A percentile compares a stretch with the other conserved stretches of the same genome.
phyloP scores from a whole-genome alignment of 176 grass and related monocot species.

The Saccharum officinarum region DNA sequence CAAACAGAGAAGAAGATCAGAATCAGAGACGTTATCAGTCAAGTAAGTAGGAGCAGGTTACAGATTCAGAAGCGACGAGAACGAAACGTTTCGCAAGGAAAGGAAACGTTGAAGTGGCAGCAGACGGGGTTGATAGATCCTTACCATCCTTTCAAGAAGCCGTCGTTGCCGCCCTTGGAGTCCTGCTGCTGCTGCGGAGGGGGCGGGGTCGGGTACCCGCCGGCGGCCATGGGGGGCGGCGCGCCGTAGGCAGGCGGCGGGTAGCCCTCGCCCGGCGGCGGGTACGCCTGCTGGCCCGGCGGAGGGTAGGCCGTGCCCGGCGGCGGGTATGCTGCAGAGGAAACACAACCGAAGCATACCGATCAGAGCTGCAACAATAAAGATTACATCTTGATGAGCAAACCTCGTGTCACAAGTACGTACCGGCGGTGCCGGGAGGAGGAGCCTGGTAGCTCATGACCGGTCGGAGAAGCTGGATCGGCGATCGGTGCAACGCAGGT shows the following conservation, averaged over 20 bases:
- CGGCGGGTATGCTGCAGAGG: slow-evolving; percentile 12
- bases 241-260: slow-evolving; percentile 51
- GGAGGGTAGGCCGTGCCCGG: slow-evolving; percentile 49
- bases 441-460: slow-evolving; percentile 43
- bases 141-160: slow-evolving; percentile 82
- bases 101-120: not conserved
- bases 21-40: not conserved
- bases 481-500: no score
- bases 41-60: no score
- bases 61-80: not conserved
- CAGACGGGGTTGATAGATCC: not conserved
- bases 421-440: slow-evolving; percentile 44
- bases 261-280: not conserved
- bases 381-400: not conserved
- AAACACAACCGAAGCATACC: not conserved
- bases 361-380: not conserved
- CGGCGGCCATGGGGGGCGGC: slow-evolving; percentile 43
- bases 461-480: no score
- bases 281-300: slow-evolving; percentile 29
- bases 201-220: slow-evolving; percentile 32
- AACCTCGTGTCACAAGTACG: not conserved
- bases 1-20: not conserved
- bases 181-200: slow-evolving; percentile 26
- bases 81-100: not conserved
- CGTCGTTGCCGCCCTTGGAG: slow-evolving; percentile 38